phyloP scores from a whole-genome alignment of 2,329 filamentous ascomycete species.

The Stemphylium lycopersici region DNA sequence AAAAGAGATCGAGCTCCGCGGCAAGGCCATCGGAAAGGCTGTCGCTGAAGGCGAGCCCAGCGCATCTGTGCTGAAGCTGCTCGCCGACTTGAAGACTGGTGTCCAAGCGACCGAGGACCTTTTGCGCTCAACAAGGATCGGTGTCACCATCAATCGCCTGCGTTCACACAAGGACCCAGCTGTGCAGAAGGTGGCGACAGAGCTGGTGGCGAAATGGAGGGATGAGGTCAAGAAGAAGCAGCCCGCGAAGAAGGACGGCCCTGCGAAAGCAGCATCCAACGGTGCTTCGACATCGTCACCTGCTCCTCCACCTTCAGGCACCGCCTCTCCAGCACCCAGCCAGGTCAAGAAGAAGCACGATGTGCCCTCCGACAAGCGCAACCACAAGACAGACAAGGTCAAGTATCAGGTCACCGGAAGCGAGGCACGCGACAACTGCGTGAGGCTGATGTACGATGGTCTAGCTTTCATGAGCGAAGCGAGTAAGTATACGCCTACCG shows the following conservation, averaged over 20 bases:
- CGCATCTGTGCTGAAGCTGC: slow-evolving; percentile 71
- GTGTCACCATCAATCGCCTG: slow-evolving; percentile 84
- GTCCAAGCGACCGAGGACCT: slow-evolving; percentile 87
- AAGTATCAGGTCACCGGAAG: slow-evolving; percentile 77
- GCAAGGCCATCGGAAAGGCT: slow-evolving; percentile 82
- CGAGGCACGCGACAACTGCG: slow-evolving; percentile 77
- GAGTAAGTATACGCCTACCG: slow-evolving; percentile 38
- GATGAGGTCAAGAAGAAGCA: slow-evolving; percentile 69
- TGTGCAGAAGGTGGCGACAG: slow-evolving; percentile 75
- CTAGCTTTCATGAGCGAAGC: slow-evolving; percentile 73
- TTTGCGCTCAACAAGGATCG: slow-evolving; percentile 87
- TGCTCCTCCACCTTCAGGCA: slow-evolving; percentile 47
- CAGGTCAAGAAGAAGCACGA: slow-evolving; percentile 61
- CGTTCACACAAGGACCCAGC: slow-evolving; percentile 77
- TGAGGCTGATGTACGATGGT: slow-evolving; percentile 93
- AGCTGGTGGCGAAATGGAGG: slow-evolving; percentile 89
- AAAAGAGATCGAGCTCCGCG: slow-evolving; percentile 78
- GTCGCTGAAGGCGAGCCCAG: slow-evolving; percentile 75
- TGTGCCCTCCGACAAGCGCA: slow-evolving; percentile 75
- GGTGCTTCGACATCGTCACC: slow-evolving; percentile 39
- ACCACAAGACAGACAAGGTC: slow-evolving; percentile 80
- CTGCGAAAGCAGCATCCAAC: slow-evolving; percentile 30
- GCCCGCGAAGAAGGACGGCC: slow-evolving; percentile 34
- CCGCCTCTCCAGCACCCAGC: slow-evolving; percentile 56
- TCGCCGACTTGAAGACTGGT: slow-evolving; percentile 80